Conservation (phyloP, 164 flowering plant species). For the Dillenia turbinata region DNA sequence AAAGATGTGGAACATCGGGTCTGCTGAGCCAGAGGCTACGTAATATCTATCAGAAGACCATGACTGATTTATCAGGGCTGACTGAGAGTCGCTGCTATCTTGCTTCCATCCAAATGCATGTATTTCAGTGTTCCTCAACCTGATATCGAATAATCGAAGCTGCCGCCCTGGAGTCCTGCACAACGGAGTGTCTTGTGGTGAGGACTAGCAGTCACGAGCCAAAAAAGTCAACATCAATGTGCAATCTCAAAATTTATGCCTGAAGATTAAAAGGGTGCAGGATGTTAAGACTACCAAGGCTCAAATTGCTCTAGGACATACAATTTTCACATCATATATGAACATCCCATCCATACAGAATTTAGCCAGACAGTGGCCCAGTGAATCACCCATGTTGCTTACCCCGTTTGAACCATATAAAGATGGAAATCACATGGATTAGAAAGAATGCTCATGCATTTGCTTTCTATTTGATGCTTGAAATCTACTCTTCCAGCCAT, state of each 20-base stretch:
- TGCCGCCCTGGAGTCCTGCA: conserved; percentile 75
- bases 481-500: conserved; percentile 52
- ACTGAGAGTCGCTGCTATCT: conserved; percentile 90
- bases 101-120: conserved; percentile 92
- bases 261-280: too few relatives aligned
- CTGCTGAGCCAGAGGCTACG: conserved; percentile 84
- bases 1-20: conserved; percentile 82
- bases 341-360: too few relatives aligned
- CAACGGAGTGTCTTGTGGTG: neutral
- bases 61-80: conserved; percentile 87
- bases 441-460: conserved; percentile 88
- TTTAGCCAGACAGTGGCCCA: too few relatives aligned
- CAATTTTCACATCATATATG: too few relatives aligned
- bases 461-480: conserved; percentile 80
- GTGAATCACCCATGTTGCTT: conserved; percentile 1
- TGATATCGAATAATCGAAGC: conserved; percentile 73
- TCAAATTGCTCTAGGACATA: too few relatives aligned
- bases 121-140: conserved; percentile 68
- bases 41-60: conserved; percentile 95
- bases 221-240: too few relatives aligned
- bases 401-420: conserved; percentile 97
- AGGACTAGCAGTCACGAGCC: too few relatives aligned
- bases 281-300: too few relatives aligned
- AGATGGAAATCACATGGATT: conserved; percentile 93
- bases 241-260: too few relatives aligned